Conservation (phyloP, 2,329 filamentous ascomycete species). For the Ophiostoma montium region DNA sequence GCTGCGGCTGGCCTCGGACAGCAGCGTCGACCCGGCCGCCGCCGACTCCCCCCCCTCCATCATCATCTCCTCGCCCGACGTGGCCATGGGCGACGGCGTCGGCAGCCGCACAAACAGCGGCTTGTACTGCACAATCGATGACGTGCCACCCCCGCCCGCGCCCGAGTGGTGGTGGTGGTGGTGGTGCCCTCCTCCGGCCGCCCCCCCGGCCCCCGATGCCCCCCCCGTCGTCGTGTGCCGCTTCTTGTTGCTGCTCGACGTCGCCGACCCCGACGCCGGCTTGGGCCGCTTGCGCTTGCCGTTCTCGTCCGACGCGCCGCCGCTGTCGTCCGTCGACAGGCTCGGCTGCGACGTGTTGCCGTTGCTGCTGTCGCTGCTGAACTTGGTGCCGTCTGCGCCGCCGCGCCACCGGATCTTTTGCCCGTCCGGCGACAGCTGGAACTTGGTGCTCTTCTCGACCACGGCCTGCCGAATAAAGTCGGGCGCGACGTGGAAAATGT, state of each 20-base stretch:
- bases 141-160: conserved; percentile 16
- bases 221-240: too few species aligned
- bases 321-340: conserved; percentile 35
- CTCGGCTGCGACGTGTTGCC: conserved; percentile 33
- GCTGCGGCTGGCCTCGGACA: conserved; percentile 24
- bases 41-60: too few species aligned
- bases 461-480: conserved; percentile 65
- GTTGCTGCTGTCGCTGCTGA: conserved; percentile 46
- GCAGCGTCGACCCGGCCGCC: conserved; percentile 20
- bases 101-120: conserved; percentile 45
- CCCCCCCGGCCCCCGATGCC: too few species aligned
- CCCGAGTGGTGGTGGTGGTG: too few species aligned
- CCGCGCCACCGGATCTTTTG: conserved; percentile 71
- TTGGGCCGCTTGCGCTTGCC: conserved; percentile 32
- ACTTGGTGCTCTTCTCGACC: conserved; percentile 53
- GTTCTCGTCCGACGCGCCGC: conserved; percentile 28
- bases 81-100: conserved; percentile 32
- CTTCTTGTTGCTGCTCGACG: conserved; percentile 23
- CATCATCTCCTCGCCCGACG: conserved; percentile 33
- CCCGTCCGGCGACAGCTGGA: conserved; percentile 65
- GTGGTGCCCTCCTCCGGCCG: too few species aligned
- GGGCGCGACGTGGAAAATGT: conserved; percentile 70
- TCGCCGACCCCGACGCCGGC: conserved; percentile 22
- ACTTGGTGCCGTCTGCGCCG: conserved; percentile 47
- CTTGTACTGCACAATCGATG: conserved; percentile 46